Base-by-base conservation (phyloP, 306 rosid species). In the Casuarina equisetifolia region DNA sequence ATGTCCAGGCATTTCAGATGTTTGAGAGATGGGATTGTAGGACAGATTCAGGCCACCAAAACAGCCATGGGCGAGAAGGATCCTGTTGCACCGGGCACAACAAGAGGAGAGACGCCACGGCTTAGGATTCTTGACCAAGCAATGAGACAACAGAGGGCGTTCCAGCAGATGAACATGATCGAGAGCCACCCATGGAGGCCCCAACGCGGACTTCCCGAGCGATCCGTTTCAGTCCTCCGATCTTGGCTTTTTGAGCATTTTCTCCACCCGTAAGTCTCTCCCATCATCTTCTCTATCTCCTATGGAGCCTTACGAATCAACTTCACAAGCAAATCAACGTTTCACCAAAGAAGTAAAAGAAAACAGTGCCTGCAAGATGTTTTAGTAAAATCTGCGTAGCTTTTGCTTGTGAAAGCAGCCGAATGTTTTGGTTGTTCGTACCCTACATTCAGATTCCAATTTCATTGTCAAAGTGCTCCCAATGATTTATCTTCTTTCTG, bases 201-300 rank as follows among this genome's bases (percentile, higher is more conserved):
- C 50, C 98, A 94, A 73, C 98, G 98, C 16, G 98, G 98, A 80
- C 98, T 94, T 42, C 98, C 98, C 0, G 97, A 94, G 48, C 79
- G 97, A 6, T 91, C 98, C 3, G 98, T 94, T 70, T 92, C 98
- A 0, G 80, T 94, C 59, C 97, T 94, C 5, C 81, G 98, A 0
- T 96, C 98, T 69, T 94, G 98, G 98, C 98, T 94, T 20, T 94
- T 94, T 44, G 98, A 94, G 76, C 98, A 94, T 87, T 94, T 94
- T 86, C 94, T 94, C 82, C 97, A 94, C 78, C 98, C 98, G 98
- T 94, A 90, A 75, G 10, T 63, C 53, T 43, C 72, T 79, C 76
- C 64, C 9, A 15, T 44, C 40, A 61, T n/a, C 39, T 74, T 63
- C 17, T 44, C 1, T 68, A 39, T 67, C 9, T 43, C 15, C 20